Evolutionary conservation across 2,329 filamentous ascomycete species (phyloP).

Genomic region (Aspergillus japonicus): DNA sequence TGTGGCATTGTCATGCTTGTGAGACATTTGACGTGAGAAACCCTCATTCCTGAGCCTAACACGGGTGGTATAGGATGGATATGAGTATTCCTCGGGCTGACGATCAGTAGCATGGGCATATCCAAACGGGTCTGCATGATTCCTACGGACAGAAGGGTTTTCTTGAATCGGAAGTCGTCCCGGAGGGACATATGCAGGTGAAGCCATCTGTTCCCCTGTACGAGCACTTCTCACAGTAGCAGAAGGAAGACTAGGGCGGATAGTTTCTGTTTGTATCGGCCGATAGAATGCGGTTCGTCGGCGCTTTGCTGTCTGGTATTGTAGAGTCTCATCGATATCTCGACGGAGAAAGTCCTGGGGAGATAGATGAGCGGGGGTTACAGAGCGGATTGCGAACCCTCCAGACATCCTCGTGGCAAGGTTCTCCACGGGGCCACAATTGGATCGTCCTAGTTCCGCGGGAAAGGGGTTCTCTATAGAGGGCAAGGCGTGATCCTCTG

Average conservation of each 20-base stretch:
- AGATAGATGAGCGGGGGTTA: slow-evolving; percentile 27
- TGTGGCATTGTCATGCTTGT: slow-evolving; percentile 18
- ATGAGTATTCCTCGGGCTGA: slow-evolving; percentile 17
- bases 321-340: slow-evolving; percentile 22
- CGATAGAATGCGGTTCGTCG: slow-evolving; percentile 32
- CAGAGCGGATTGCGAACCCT: slow-evolving; percentile 27
- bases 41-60: slow-evolving; percentile 18
- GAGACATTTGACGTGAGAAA: slow-evolving; percentile 18
- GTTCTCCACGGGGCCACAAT: slow-evolving; percentile 26
- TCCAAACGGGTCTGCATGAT: slow-evolving; percentile 23
- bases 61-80: slow-evolving; percentile 16
- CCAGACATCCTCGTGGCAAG: slow-evolving; percentile 31
- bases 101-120: slow-evolving; percentile 18
- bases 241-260: slow-evolving; percentile 14
- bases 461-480: slow-evolving; percentile 36
- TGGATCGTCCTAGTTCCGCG: slow-evolving; percentile 24
- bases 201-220: slow-evolving; percentile 20
- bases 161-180: slow-evolving; percentile 19
- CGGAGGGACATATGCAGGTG: slow-evolving; percentile 16
- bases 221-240: slow-evolving; percentile 12
- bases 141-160: slow-evolving; percentile 22
- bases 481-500: slow-evolving; percentile 34
- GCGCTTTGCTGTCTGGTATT: slow-evolving; percentile 32
- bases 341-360: slow-evolving; percentile 26
- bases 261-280: slow-evolving; percentile 14